Percentiles rank a stretch among this genome's conserved stretches.
Conservation (phyloP, 768 basidiomycete genomes). For the Mycena floridula region DNA sequence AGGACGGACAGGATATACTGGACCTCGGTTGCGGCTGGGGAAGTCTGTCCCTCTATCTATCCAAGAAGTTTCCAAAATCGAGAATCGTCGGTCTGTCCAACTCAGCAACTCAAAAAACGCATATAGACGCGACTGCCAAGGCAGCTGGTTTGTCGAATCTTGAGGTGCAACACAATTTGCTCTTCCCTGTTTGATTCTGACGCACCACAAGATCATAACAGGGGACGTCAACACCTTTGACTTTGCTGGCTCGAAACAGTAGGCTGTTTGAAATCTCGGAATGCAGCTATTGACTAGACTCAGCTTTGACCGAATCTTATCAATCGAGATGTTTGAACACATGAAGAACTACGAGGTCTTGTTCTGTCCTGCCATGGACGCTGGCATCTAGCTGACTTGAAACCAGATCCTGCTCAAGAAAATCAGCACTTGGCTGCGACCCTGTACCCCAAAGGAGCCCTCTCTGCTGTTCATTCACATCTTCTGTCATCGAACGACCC, state of each 20-base stretch:
- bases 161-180: constrained; percentile 25
- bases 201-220: constrained; percentile 45
- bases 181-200: background rate
- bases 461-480: constrained; percentile 64
- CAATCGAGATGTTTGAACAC: constrained; percentile 76
- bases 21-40: constrained; percentile 76
- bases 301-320: constrained; percentile 67
- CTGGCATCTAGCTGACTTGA: too few relatives aligned
- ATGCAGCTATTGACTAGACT: background rate
- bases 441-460: constrained; percentile 23
- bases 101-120: constrained; percentile 59
- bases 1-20: constrained; percentile 55
- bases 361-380: too few relatives aligned
- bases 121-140: constrained; percentile 49
- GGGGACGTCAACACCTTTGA: constrained; percentile 62
- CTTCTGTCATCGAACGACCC: constrained; percentile 57
- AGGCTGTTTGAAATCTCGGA: constrained; percentile 6
- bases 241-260: constrained; percentile 44
- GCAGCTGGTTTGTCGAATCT: constrained; percentile 47
- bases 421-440: constrained; percentile 61
- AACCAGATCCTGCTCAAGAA: constrained; percentile 60
- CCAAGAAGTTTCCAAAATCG: constrained; percentile 63
- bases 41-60: constrained; percentile 43
- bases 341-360: constrained; percentile 69
- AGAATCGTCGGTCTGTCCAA: constrained; percentile 61